Evolutionary conservation across 441 rosid species (phyloP).

Genomic region (Gossypium schwendimanii): DNA sequence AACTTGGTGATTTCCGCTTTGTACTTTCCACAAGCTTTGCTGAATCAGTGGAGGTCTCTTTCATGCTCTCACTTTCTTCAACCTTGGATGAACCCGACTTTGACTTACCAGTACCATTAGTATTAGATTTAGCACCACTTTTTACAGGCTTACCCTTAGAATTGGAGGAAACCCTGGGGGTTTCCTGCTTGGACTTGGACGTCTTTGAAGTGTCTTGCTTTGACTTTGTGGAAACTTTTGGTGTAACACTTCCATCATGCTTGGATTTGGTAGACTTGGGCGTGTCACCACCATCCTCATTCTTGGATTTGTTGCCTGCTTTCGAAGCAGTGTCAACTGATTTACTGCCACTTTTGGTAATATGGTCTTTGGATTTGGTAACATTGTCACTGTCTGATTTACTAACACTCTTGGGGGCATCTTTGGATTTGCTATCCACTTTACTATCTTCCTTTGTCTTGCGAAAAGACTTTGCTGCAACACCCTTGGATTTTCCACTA

Average conservation of each 20-base stretch:
- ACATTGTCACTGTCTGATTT: constrained; percentile 37
- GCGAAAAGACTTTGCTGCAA: constrained; percentile 11
- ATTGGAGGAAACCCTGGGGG: constrained; percentile 31
- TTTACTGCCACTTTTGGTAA: constrained; percentile 34
- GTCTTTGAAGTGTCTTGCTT: constrained; percentile 40
- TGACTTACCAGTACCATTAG: constrained; percentile 37
- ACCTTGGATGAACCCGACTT: constrained; percentile 50
- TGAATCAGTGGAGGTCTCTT: constrained; percentile 45
- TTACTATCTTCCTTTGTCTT: constrained; percentile 3
- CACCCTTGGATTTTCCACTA: constrained; percentile 58
- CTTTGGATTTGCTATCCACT: constrained; percentile 30
- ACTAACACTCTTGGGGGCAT: constrained; percentile 27
- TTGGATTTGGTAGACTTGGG: constrained; percentile 37
- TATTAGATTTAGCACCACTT: constrained; percentile 35
- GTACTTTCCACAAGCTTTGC: constrained; percentile 31
- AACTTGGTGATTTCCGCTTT: constrained; percentile 36
- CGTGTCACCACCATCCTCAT: constrained; percentile 1
- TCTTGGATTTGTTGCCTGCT: constrained; percentile 18
- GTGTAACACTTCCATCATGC: constrained; percentile 31
- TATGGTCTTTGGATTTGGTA: constrained; percentile 32
- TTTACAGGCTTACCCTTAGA: constrained; percentile 36
- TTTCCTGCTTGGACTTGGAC: constrained; percentile 48
- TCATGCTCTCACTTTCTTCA: constrained; percentile 39
- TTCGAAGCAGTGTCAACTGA: constrained; percentile 32
- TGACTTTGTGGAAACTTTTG: constrained; percentile 34